Percentiles rank a stretch among this genome's conserved stretches.
Evolutionary conservation across 805 yeast species (phyloP).

Genomic region (Candida michaelii): DNA sequence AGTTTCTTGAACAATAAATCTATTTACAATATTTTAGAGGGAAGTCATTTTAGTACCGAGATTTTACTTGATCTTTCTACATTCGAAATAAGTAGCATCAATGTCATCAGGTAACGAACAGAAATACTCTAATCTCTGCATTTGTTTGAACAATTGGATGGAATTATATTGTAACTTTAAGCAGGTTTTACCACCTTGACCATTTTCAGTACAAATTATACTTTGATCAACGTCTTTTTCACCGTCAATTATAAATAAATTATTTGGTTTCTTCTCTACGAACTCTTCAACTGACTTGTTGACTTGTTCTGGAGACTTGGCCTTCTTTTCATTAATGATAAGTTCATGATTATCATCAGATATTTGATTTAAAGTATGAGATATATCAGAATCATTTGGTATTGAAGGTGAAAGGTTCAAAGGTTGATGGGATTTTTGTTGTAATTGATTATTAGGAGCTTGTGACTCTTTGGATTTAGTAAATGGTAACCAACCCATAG

Average conservation of each 20-base stretch:
- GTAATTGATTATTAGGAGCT: slow-evolving; percentile 16
- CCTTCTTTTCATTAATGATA: slow-evolving; percentile 9
- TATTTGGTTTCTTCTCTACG: slow-evolving; percentile 30
- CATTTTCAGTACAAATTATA: slow-evolving; percentile 47
- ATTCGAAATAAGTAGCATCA: slow-evolving; percentile 51
- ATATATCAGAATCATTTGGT: slow-evolving; percentile 22
- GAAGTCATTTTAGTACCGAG: no score
- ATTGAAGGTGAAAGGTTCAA: slow-evolving; percentile 17
- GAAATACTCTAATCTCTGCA: slow-evolving; percentile 50
- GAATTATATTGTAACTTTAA: slow-evolving; percentile 40
- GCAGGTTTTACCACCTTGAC: slow-evolving; percentile 48
- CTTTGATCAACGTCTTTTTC: slow-evolving; percentile 38
- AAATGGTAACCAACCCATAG: slow-evolving; percentile 17
- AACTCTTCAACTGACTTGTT: slow-evolving; percentile 29
- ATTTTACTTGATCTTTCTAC: slow-evolving; percentile 38
- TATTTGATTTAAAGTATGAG: slow-evolving; percentile 30
- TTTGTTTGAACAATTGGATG: slow-evolving; percentile 44
- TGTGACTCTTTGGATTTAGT: slow-evolving; percentile 4
- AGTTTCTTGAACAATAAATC: no score
- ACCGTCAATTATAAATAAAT: slow-evolving; percentile 42
- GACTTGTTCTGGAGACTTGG: slow-evolving; percentile 9
- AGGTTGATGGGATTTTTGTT: slow-evolving; percentile 29
- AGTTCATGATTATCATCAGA: slow-evolving; percentile 15
- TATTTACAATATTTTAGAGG: no score
- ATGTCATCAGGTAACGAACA: slow-evolving; percentile 51